These are phyloP conservation scores for Fusarium citri DNA, from an alignment of 2,329 filamentous ascomycete species.

Conservation along the genomic window DNA sequence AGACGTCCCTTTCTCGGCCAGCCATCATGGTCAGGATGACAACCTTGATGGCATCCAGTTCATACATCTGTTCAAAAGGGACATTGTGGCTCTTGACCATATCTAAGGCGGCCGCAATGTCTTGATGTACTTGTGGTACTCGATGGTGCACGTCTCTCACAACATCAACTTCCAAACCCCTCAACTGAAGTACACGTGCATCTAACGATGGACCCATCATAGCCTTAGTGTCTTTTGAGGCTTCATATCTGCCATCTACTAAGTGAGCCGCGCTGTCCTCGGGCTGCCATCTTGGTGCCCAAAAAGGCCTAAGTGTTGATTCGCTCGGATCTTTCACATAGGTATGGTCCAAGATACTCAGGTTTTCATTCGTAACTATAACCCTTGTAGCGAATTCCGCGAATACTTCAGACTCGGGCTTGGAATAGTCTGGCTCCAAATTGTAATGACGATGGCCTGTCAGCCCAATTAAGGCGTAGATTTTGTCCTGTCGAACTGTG, in stretches of 20 bases:
- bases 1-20: rapidly evolving
- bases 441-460: rapidly evolving
- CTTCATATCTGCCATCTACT: rapidly evolving
- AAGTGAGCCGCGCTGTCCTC: rapidly evolving
- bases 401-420: not conserved
- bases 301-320: rapidly evolving
- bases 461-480: not conserved
- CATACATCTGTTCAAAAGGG: rapidly evolving
- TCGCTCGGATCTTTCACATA: not conserved
- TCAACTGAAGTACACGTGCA: rapidly evolving
- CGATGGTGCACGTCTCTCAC: not conserved
- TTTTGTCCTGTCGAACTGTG: not conserved
- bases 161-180: not conserved
- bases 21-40: not conserved
- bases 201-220: rapidly evolving
- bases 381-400: not conserved
- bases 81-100: rapidly evolving
- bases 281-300: not conserved
- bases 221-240: rapidly evolving
- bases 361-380: not conserved
- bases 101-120: rapidly evolving
- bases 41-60: not conserved
- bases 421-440: rapidly evolving
- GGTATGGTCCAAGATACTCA: rapidly evolving
- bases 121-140: not conserved